Base-by-base conservation (phyloP, 2,329 filamentous ascomycete species). In the Epichloe brachyelytri region DNA sequence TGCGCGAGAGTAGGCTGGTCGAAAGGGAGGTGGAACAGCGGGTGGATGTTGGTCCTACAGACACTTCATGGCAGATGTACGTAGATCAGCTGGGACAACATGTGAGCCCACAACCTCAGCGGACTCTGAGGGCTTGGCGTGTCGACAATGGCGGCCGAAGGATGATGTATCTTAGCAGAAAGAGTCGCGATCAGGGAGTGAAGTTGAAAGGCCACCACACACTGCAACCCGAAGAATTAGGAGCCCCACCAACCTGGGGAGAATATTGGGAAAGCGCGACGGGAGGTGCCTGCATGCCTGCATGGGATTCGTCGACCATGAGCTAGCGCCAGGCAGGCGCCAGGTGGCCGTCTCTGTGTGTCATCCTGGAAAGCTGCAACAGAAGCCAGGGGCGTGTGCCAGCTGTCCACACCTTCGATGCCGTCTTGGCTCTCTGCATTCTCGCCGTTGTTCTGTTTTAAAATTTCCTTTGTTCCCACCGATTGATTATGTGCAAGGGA, bases 1-100 rank as follows among this genome's bases (percentile, higher is more conserved):
- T 62, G 59, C 66, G 49, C 11, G 26, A 38, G 17, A 19, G 30
- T 26, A 19, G n/a, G 14, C n/a, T 7, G 19, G 22, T 17, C 7
- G 34, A n/a, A 33, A 36, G 20, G 43, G 19, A 3, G 19, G 33
- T 41, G 20, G 22, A 17, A 39, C 36, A 11, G 22, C 38, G 20
- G 45, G 43, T 26, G 11, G 3, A 41, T 14, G 30, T 30, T 43
- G 43, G 43, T 36, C 40, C 22, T 46, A 43, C 17, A 30, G 36
- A 19, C 20, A 38, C 43, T 34, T 47, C 51, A 50, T 53, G 47
- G 43, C 51, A 47, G 3, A 12, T 1, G 12, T 2, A n/a, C 5
- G 3, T n/a, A 4, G 12, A 8, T 20, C 7, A 11, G 14, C 10
- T 17, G n/a, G 19, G 26, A 44, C 10, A n/a, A 22, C 5, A 43